Base-by-base conservation (phyloP, 2,329 filamentous ascomycete genomes). In the Cercospora beticola region DNA sequence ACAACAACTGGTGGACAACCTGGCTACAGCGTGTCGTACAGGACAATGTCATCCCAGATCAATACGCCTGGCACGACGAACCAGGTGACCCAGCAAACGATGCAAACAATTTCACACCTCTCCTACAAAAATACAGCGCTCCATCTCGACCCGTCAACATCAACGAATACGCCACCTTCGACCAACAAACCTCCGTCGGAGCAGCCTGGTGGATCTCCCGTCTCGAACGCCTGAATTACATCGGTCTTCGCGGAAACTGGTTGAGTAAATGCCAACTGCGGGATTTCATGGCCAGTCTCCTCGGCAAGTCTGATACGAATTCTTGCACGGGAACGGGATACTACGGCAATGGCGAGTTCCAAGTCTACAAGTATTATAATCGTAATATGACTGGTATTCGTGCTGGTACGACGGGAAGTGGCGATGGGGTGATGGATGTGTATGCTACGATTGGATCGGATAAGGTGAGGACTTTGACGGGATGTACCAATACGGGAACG, bases 341-440 rank as follows among this genome's bases (percentile, higher is more conserved):
- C 69, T 79, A 67, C 30, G 75, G 81, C 1, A 81, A 77, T 40
- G 80, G 80, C 1, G 81, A 83, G 26, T 84, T 76, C 70, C 81
- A 83, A 58, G 78, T 84, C 10, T 84, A 85, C 74, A 81, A 82
- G 64, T 84, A 84, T 74, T 85, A 85, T 72, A 76, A 79, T 56
- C 71, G 76, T 3, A 80, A 81, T 54, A 84, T 84, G 82, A 81
- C 79, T 0, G 83, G 83, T 3, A 62, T 76, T 14, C 78, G 82
- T 16, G 77, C 81, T 5, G 76, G 75, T 0, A 82, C 81, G 2
- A 74, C 76, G 0, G 76, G 75, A 0, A 79, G 81, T 0, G 68
- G 71, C 4, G 81, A 83, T 64, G 69, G 74, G 2, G 70, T 73
- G 4, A 74, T 82, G 21, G 82, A 83, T 57, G 79, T 78, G 12